Conservation (phyloP, 2,329 filamentous ascomycete genomes). For the Fusarium paranaense region DNA sequence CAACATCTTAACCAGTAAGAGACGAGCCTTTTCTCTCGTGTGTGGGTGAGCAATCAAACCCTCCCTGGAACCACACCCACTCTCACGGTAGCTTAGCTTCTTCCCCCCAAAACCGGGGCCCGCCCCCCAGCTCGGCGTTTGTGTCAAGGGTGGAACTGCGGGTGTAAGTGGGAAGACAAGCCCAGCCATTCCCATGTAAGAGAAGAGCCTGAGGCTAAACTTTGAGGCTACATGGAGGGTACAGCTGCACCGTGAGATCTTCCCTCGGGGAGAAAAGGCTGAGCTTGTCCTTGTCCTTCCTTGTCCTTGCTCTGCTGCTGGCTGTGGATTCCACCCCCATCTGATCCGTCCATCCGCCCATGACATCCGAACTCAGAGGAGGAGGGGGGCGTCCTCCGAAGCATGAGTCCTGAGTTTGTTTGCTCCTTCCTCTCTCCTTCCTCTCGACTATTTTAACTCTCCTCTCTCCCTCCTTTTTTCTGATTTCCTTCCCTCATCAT, state of each 20-base stretch:
- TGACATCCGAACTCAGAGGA: conserved; percentile 15
- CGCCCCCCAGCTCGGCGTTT: conserved; percentile 8
- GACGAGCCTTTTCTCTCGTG: neutral
- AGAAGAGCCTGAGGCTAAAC: conserved; percentile 11
- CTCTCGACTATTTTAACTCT: conserved; percentile 39
- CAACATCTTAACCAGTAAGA: conserved; percentile 26
- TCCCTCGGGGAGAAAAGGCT: conserved; percentile 6
- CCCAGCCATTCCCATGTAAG: neutral
- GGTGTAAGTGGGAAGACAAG: conserved; percentile 21
- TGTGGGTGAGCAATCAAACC: neutral
- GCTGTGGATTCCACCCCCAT: conserved; percentile 13
- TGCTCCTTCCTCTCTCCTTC: neutral
- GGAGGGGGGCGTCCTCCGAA: conserved; percentile 8
- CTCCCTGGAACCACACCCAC: conserved; percentile 13
- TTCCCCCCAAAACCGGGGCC: neutral
- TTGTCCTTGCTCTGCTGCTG: neutral
- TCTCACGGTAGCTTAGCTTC: conserved; percentile 1
- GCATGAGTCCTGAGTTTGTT: neutral
- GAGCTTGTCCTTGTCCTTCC: neutral
- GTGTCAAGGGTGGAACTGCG: conserved; percentile 18
- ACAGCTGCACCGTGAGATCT: neutral
- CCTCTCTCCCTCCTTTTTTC: conserved; percentile 21
- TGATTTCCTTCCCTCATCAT: neutral
- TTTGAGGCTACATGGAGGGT: neutral
- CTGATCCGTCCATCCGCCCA: conserved; percentile 20